Evolutionary conservation across 1,284 basidiomycete genomes (phyloP), one percentile per base, ranked within the genome.

Genomic region (Volvariella volvacea): DNA sequence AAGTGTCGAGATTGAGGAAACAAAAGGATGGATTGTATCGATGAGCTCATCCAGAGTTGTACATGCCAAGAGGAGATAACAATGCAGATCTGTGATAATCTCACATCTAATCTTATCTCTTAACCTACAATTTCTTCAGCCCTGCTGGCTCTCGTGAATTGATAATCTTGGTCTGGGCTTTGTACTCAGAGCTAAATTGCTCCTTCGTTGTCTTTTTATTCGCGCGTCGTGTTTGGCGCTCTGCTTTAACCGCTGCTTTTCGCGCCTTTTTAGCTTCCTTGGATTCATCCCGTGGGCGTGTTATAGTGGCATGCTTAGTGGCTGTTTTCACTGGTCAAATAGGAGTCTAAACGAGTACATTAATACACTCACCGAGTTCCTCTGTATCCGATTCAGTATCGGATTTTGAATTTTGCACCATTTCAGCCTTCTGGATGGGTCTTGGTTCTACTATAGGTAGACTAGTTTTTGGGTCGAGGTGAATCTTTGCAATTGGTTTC

Each of bases 211-310:
- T 64, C 61, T 91, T 95, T 69, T 95, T 97, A 59, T 92, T 86
- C 10, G 64, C 70, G 37, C 92, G 74, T 33, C 93, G 79, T 30
- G 69, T 65, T 52, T 87, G 83, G 48, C 88, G 77, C 52, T 91
- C 87, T 6, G 74, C 76, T 64, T 97, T 99, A 30, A 92, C 80
- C 1, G 82, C 84, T n/a, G 79, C 73, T 63, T 99, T 99, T 16
- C 96, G 79, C 0, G 81, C 79, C 56, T 83, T 92, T 64, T 91
- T 92, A 38, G 90, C 92, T 53, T 93, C 92, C 46, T 80, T 79
- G 2, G 81, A 76, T 65, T 99, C 96, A 50, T 82, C 73, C 50
- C 84, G 83, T 0, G 81, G 68, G 19, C 94, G 76, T n/a, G 77
- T 65, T 43, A 90, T 62, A 1, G 83, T 80, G 46, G 67, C 63